Base-by-base conservation (phyloP, 75 land plant genomes). In the Picea glauca region DNA sequence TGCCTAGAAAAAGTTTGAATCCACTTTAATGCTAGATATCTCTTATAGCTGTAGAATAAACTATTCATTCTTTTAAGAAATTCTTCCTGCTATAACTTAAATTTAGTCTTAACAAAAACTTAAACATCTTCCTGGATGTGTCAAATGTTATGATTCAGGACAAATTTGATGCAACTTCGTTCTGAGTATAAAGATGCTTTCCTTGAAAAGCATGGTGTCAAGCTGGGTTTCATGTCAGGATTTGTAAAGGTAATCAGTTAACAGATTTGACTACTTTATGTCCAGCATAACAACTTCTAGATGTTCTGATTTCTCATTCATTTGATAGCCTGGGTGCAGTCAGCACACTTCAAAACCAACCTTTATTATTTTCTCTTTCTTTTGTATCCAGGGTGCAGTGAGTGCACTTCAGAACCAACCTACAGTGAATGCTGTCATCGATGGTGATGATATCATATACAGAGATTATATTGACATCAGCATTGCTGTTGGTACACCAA, bases 371-470 rank as follows among this genome's bases (percentile, higher is more conserved):
- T 43, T 18, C 8, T 38, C 30, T 15, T 77, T 4, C 0, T n/a
- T 70, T 82, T 74, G 18, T 74, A 74, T 80, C 30, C 80, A 97
- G 99, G 99, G 91, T 84, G 92, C 96, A 77, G 92, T 95, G 59
- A 91, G 92, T 84, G 99, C 85, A 8, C 90, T 97, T 9, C 88
- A 97, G 78, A 78, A 88, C 58, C 94, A 91, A 68, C 98, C 99
- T 38, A 87, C 86, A 61, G 88, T 97, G 0, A 97, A 97, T 85
- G 98, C 94, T 21, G 99, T 97, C 11, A 97, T 97, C 68, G 99
- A 97, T 88, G 99, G 99, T 13, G 99, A 97, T 86, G 99, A 97
- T 74, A 93, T 97, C 84, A 93, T 97, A 68, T 97, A 97, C 58
- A 86, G 98, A 85, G 99, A 97, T 61, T 91, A 97, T 57, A 80